phyloP scores from a whole-genome alignment of 1,284 basidiomycete species.

The Malassezia slooffiae region DNA sequence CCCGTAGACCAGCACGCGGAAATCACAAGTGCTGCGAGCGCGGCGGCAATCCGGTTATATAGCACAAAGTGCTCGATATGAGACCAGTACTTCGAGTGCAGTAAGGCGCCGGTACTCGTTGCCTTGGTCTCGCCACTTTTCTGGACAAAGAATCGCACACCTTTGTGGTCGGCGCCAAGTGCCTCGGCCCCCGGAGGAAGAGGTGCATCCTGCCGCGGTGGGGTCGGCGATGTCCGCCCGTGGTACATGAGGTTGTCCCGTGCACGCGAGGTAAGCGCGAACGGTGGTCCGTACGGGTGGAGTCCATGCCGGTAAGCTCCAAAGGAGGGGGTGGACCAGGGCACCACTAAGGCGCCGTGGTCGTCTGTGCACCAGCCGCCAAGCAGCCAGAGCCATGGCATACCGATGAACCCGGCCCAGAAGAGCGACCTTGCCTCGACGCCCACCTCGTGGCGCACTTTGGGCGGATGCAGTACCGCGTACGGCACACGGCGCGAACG shows the following conservation, averaged over 20 bases:
- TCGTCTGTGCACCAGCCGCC: constrained; percentile 17
- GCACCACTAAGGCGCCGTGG: constrained; percentile 4
- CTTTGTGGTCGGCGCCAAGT: not conserved
- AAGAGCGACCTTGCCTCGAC: constrained; percentile 5
- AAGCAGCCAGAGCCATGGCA: constrained; percentile 21
- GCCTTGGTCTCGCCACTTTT: too few species aligned
- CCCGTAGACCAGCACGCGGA: constrained; percentile 13
- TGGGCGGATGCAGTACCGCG: constrained; percentile 8
- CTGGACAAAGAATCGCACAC: constrained; percentile 3
- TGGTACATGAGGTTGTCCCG: too few species aligned
- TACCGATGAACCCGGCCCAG: constrained; percentile 17
- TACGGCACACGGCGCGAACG: constrained; percentile 9
- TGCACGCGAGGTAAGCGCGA: not conserved
- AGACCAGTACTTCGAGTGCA: too few species aligned
- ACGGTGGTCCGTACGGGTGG: constrained; percentile 14
- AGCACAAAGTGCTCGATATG: constrained; percentile 12
- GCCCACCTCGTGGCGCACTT: too few species aligned
- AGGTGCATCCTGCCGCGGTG: too few species aligned
- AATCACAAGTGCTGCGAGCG: constrained; percentile 9
- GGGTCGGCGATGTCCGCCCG: too few species aligned
- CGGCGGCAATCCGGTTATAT: constrained; percentile 12
- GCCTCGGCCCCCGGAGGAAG: too few species aligned
- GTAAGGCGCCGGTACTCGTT: too few species aligned
- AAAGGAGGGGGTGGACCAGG: constrained; percentile 15
- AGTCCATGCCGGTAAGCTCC: constrained; percentile 7